phyloP scores from a whole-genome alignment of 208 protist genomes.

The Herpetomonas tarakana region DNA sequence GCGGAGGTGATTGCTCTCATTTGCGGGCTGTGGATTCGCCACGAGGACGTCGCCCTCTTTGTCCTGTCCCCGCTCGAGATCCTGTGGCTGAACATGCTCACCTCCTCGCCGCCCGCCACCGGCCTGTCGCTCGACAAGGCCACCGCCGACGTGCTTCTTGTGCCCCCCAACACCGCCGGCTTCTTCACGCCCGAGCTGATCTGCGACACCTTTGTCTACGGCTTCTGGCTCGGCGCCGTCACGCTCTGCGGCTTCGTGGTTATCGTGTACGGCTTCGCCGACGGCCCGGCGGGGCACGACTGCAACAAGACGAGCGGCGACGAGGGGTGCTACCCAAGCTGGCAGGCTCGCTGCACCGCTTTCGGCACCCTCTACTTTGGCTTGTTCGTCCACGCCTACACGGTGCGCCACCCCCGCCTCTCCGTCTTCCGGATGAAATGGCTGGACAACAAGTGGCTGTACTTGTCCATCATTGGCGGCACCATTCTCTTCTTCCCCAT shows the following conservation, averaged over 20 bases:
- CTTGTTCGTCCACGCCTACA: constrained; percentile 90
- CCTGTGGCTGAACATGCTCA: constrained; percentile 92
- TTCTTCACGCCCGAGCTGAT: constrained; percentile 88
- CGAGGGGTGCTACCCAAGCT: constrained; percentile 54
- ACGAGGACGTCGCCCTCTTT: constrained; percentile 66
- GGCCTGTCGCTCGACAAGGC: constrained; percentile 77
- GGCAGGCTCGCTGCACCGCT: constrained; percentile 71
- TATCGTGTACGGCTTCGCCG: constrained; percentile 60
- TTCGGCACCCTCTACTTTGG: constrained; percentile 87
- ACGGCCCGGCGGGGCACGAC: constrained; percentile 44
- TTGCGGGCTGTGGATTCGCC: constrained; percentile 73
- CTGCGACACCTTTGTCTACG: constrained; percentile 77
- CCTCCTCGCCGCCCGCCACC: constrained; percentile 68
- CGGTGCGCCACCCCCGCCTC: constrained; percentile 68
- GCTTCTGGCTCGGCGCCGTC: constrained; percentile 67
- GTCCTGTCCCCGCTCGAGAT: constrained; percentile 91
- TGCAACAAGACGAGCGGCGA: constrained; percentile 55
- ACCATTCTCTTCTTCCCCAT: constrained; percentile 67
- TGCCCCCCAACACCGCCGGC: constrained; percentile 67
- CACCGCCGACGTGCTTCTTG: constrained; percentile 72
- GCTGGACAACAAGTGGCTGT: constrained; percentile 87
- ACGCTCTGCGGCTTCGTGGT: constrained; percentile 66
- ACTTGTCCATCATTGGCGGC: constrained; percentile 47
- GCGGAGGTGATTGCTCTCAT: constrained; percentile 88
- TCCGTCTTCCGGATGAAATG: constrained; percentile 84